Conservation (phyloP, 2,329 filamentous ascomycete species). For the Xenoacremonium recifei region DNA sequence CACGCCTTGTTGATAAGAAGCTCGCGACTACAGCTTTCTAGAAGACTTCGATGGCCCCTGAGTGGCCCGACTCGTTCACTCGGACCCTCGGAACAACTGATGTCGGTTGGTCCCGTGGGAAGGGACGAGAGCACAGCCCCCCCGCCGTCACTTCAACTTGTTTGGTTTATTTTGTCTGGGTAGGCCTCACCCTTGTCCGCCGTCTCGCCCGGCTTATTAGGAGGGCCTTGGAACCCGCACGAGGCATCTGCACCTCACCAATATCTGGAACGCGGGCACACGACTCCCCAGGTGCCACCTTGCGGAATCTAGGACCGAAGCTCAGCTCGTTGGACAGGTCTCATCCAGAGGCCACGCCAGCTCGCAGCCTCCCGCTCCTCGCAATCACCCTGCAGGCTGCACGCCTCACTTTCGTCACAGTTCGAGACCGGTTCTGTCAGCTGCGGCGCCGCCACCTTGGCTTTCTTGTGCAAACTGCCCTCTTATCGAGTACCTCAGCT, state of each 20-base stretch:
- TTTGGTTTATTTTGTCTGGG: neutral
- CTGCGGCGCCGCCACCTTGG: conserved; percentile 4
- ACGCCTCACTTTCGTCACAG: conserved; percentile 8
- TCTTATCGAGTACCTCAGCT: conserved; percentile 6
- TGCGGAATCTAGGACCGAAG: conserved; percentile 2
- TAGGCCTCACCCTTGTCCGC: neutral
- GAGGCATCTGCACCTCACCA: conserved; percentile 2
- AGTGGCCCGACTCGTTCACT: too few relatives aligned
- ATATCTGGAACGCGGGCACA: conserved; percentile 5
- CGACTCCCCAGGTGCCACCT: conserved; percentile 1
- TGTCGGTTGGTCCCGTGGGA: neutral
- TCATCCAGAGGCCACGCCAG: conserved; percentile 13
- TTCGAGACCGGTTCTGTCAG: neutral
- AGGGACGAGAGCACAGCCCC: neutral
- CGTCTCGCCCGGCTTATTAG: neutral
- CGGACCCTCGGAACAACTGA: too few relatives aligned
- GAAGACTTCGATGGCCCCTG: too few relatives aligned
- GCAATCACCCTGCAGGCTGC: conserved; percentile 2
- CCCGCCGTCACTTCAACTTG: neutral
- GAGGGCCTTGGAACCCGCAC: neutral
- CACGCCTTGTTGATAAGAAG: too few relatives aligned
- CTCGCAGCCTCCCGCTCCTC: conserved; percentile 7
- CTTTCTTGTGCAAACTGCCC: conserved; percentile 4
- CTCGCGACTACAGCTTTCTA: neutral
- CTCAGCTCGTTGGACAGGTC: conserved; percentile 11